These are phyloP conservation scores for Hansenula lynferdii DNA, from an alignment of 1,139 yeast genomes.

Conservation along the genomic window DNA sequence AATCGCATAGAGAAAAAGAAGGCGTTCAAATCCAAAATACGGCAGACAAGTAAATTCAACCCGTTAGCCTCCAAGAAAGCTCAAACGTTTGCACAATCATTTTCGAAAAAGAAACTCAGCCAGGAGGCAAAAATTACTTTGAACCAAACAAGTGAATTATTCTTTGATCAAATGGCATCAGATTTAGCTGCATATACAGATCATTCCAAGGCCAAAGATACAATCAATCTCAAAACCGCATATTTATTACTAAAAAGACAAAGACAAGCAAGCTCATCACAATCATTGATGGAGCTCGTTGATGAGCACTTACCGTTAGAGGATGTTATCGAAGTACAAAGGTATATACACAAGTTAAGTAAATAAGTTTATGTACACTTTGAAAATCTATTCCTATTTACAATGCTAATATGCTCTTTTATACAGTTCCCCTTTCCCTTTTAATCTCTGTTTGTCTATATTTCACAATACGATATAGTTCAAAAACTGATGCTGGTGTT, in stretches of 20 bases:
- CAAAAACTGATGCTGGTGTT: conserved; percentile 81
- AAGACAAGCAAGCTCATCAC: conserved; percentile 6
- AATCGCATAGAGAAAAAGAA: too few relatives aligned
- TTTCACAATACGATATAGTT: conserved; percentile 38
- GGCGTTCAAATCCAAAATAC: too few relatives aligned
- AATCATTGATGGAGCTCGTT: conserved; percentile 10
- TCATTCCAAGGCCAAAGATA: conserved; percentile 12
- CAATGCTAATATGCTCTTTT: background rate
- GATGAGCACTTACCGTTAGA: conserved; percentile 18
- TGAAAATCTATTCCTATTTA: background rate
- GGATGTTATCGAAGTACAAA: conserved; percentile 13
- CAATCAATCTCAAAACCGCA: conserved; percentile 9
- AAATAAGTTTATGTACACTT: background rate
- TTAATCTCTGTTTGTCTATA: conserved; percentile 18
- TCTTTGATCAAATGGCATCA: conserved; percentile 12
- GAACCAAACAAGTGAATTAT: conserved; percentile 10
- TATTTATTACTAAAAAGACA: conserved; percentile 18
- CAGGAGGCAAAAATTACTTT: conserved; percentile 8
- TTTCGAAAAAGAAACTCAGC: conserved; percentile 9
- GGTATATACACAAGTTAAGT: conserved; percentile 8
- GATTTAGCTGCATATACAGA: conserved; percentile 15
- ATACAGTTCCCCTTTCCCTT: conserved; percentile 9
- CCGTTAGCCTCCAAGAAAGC: conserved; percentile 2
- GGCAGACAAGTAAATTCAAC: background rate
- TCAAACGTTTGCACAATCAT: conserved; percentile 7